These are phyloP conservation scores for Pisolithus tinctorius DNA, from an alignment of 768 basidiomycete species.

Conservation along the genomic window DNA sequence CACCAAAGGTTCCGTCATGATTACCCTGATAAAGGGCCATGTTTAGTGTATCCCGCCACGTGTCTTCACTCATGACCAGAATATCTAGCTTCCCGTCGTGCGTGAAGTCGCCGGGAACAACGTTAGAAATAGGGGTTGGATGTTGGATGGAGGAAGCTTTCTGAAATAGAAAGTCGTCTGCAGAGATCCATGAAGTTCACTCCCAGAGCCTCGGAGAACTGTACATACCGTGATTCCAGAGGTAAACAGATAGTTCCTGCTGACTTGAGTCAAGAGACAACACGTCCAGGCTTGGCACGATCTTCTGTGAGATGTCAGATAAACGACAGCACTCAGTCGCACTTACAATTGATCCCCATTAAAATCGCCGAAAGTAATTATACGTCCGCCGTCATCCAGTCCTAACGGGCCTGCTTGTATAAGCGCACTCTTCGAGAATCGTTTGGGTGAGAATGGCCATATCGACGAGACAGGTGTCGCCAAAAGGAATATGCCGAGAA, in stretches of 20 bases:
- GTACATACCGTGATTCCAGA: conserved; percentile 74
- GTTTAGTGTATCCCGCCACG: conserved; percentile 43
- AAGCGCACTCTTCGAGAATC: conserved; percentile 77
- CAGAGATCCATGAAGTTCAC: conserved; percentile 2
- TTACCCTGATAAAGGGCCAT: conserved; percentile 67
- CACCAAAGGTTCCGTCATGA: conserved; percentile 61
- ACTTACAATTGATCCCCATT: conserved; percentile 92
- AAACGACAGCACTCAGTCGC: background rate
- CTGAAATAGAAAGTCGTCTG: conserved; percentile 55
- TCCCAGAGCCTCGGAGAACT: background rate
- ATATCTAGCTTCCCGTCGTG: conserved; percentile 89
- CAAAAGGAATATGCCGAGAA: conserved; percentile 15
- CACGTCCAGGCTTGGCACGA: conserved; percentile 60
- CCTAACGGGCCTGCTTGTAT: conserved; percentile 78
- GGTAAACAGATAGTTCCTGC: conserved; percentile 64
- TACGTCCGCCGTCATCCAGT: conserved; percentile 58
- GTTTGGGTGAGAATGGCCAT: conserved; percentile 88
- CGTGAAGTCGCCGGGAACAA: conserved; percentile 90
- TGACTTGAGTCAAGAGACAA: conserved; percentile 72
- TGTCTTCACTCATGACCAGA: conserved; percentile 73
- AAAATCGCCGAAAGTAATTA: conserved; percentile 92
- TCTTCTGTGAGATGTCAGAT: background rate
- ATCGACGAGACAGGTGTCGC: conserved; percentile 24
- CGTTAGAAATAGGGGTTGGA: conserved; percentile 58
- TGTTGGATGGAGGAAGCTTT: conserved; percentile 49